Evolutionary conservation across 805 yeast species (phyloP).

Genomic region (Yamadazyma scolyti): DNA sequence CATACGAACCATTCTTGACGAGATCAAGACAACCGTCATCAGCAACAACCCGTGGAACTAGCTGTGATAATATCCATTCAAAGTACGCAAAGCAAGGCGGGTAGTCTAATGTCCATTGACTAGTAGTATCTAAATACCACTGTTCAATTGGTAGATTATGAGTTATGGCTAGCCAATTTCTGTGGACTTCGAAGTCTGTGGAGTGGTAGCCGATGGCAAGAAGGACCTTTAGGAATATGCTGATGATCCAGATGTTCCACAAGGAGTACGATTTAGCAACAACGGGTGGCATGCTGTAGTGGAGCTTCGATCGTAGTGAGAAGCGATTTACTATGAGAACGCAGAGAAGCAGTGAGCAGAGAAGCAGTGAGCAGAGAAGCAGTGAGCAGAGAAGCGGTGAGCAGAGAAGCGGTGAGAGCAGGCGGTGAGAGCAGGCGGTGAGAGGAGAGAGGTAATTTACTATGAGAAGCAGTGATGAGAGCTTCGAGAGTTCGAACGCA

Average conservation of each 20-base stretch:
- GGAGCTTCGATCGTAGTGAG: too few relatives aligned
- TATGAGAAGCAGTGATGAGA: too few relatives aligned
- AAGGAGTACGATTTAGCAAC: conserved; percentile 19
- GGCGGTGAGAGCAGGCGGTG: too few relatives aligned
- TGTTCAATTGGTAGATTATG: conserved; percentile 62
- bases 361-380: too few relatives aligned
- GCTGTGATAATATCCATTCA: conserved; percentile 72
- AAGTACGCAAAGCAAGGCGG: conserved; percentile 98
- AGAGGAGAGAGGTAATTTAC: too few relatives aligned
- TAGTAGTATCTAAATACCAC: conserved; percentile 81
- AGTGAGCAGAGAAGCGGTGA: too few relatives aligned
- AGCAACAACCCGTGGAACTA: conserved; percentile 61
- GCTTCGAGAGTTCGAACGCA: too few relatives aligned
- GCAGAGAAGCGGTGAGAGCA: too few relatives aligned
- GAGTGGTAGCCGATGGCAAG: conserved; percentile 71
- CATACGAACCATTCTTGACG: conserved; percentile 61
- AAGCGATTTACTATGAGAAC: too few relatives aligned
- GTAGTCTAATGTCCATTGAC: conserved; percentile 93
- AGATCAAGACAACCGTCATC: conserved; percentile 78
- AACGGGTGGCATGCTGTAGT: too few relatives aligned
- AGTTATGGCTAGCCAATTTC: conserved; percentile 96
- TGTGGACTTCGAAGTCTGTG: conserved; percentile 95
- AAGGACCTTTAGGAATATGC: conserved; percentile 31
- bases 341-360: too few relatives aligned
- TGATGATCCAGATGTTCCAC: conserved; percentile 33